These are phyloP conservation scores for Sutorius eximius DNA, from an alignment of 1,284 basidiomycete genomes.

Conservation along the genomic window DNA sequence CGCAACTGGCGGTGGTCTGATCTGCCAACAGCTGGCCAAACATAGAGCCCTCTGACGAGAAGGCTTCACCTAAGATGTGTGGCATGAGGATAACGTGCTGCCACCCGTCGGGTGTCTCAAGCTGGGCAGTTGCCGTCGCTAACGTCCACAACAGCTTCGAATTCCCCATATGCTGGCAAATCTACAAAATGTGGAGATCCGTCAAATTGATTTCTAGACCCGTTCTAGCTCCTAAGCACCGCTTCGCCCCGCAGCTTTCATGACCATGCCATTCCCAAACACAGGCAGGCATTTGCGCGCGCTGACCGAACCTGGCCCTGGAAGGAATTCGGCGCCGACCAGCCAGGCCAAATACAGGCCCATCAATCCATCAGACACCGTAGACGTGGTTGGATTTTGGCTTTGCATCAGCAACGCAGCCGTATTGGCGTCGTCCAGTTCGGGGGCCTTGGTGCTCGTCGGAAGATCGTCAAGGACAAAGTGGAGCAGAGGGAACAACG, in stretches of 20 bases:
- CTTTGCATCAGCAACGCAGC: constrained; percentile 53
- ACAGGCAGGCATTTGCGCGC: constrained; percentile 49
- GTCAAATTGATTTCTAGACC: not conserved
- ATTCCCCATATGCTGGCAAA: not conserved
- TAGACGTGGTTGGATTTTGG: constrained; percentile 47
- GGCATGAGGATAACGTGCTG: not conserved
- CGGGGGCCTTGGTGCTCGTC: constrained; percentile 93
- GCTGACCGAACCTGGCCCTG: constrained; percentile 47
- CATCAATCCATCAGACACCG: constrained; percentile 78
- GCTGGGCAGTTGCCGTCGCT: constrained; percentile 1
- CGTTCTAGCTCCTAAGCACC: constrained; percentile 33
- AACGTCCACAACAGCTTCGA: not conserved
- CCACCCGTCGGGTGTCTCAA: not conserved
- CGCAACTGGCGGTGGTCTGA: not conserved
- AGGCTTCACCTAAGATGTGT: not conserved
- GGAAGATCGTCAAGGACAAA: constrained; percentile 98
- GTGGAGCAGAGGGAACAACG: constrained; percentile 94
- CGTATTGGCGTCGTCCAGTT: constrained; percentile 89
- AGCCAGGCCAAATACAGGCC: constrained; percentile 96
- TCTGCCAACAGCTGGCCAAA: not conserved
- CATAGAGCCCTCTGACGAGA: too few relatives aligned
- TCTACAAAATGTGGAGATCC: not conserved
- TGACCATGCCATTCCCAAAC: constrained; percentile 31
- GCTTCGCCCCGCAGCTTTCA: constrained; percentile 50
- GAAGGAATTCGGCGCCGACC: constrained; percentile 83